Percentiles rank a stretch among this genome's conserved stretches.
phyloP scores from a whole-genome alignment of 2,329 filamentous ascomycete species.

The Didymellaceae sp. region DNA sequence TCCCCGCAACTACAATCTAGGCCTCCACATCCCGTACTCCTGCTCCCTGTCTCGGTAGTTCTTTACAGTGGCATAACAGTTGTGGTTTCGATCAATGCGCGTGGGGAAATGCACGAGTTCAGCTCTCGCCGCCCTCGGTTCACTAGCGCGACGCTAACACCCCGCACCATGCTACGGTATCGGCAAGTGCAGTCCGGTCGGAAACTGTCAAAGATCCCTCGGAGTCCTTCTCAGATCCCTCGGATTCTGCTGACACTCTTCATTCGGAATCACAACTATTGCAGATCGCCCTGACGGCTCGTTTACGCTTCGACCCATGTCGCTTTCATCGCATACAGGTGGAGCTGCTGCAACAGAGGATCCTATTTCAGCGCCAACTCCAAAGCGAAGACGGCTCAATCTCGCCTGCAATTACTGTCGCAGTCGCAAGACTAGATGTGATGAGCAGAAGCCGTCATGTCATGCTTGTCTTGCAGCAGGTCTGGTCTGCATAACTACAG shows the following conservation, averaged over 20 bases:
- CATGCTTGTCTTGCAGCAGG: not conserved
- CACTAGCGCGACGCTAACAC: not conserved
- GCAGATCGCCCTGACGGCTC: not conserved
- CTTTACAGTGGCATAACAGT: not conserved
- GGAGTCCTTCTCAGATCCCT: not conserved
- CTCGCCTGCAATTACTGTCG: slow-evolving; percentile 1
- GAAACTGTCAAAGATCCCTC: not conserved
- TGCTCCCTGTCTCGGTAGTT: not conserved
- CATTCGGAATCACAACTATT: not conserved
- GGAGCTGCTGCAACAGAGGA: not conserved
- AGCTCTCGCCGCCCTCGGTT: not conserved
- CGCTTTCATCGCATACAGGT: not conserved
- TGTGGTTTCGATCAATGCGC: not conserved
- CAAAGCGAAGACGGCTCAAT: not conserved
- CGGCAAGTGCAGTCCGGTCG: not conserved
- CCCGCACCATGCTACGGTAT: not conserved
- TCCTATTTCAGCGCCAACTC: not conserved
- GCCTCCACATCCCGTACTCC: not conserved
- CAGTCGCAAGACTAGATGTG: not conserved
- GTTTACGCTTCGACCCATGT: not conserved
- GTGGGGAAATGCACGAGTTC: not conserved
- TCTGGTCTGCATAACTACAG: not conserved
- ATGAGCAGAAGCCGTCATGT: slow-evolving; percentile 1
- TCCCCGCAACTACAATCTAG: not conserved
- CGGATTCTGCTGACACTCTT: not conserved